phyloP scores from a whole-genome alignment of 2,329 filamentous ascomycete genomes.

The Cyphellophora attinorum region DNA sequence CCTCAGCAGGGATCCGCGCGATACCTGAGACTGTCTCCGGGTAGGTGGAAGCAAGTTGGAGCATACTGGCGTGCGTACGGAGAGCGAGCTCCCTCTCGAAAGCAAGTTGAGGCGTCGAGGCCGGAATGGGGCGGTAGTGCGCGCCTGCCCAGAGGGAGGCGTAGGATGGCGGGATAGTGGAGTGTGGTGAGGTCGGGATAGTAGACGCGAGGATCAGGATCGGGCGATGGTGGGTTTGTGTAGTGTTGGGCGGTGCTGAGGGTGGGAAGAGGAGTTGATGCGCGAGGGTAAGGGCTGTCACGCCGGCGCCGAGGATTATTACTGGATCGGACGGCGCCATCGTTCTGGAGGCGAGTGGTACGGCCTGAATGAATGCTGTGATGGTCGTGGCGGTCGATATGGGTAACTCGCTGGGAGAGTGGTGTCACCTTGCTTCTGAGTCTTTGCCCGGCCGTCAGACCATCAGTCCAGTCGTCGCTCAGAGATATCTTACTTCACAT shows the following conservation, averaged over 20 bases:
- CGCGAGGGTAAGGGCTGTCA: conserved; percentile 16
- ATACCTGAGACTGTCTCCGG: conserved; percentile 29
- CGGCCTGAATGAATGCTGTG: no score
- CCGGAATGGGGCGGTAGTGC: conserved; percentile 37
- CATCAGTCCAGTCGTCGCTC: no score
- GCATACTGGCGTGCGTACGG: conserved; percentile 29
- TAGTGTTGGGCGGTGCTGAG: no score
- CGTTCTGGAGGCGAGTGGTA: neutral
- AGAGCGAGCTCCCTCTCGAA: conserved; percentile 27
- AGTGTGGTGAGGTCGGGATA: conserved; percentile 23
- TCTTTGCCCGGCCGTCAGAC: no score
- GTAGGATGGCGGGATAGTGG: conserved; percentile 24
- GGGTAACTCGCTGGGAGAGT: no score
- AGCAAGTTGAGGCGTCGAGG: conserved; percentile 24
- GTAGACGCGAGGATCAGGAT: conserved; percentile 32
- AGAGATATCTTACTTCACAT: no score
- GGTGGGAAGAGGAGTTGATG: no score
- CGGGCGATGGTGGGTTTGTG: conserved; percentile 23
- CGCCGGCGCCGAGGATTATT: conserved; percentile 17
- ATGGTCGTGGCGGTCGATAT: no score
- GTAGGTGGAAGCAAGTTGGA: conserved; percentile 20
- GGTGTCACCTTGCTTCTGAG: no score
- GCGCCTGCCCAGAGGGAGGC: conserved; percentile 38
- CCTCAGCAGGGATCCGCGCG: conserved; percentile 27
- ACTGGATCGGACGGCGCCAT: conserved; percentile 4